Evolutionary conservation across 2,329 filamentous ascomycete genomes (phyloP).

Genomic region (Onygenales sp.): DNA sequence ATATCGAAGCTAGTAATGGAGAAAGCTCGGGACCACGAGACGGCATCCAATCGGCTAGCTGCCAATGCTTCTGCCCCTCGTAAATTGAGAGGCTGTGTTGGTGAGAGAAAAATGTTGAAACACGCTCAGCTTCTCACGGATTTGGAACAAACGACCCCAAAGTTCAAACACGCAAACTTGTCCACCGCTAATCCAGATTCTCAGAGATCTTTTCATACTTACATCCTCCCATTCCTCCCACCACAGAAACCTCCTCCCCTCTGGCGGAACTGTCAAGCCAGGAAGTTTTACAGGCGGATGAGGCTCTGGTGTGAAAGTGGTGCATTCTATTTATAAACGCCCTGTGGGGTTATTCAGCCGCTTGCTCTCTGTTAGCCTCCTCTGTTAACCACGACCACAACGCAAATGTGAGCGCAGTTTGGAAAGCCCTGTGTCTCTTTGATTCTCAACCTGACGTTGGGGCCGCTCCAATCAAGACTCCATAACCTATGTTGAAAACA

Average conservation of each 20-base stretch:
- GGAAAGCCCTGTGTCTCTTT: neutral
- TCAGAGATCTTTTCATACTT: neutral
- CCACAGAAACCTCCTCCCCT: neutral
- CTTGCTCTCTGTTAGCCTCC: no score
- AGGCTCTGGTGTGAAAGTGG: no score
- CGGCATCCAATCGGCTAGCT: neutral
- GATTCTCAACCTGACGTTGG: neutral
- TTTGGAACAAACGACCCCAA: neutral
- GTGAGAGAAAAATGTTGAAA: neutral
- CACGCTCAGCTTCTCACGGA: neutral
- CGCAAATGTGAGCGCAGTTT: neutral
- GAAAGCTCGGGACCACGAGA: neutral
- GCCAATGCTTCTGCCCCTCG: neutral
- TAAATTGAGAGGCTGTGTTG: slow-evolving; percentile 1
- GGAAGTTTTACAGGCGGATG: no score
- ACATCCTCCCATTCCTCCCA: neutral
- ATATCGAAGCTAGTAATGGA: neutral
- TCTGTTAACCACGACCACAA: neutral
- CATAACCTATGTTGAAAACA: neutral
- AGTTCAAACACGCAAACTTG: neutral
- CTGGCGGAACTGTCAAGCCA: no score
- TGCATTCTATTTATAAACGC: no score
- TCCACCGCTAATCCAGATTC: neutral
- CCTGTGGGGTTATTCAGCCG: no score
- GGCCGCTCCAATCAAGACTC: neutral